Evolutionary conservation across 140 eudicot genomes (phyloP).

Genomic region (Stevia rebaudiana): DNA sequence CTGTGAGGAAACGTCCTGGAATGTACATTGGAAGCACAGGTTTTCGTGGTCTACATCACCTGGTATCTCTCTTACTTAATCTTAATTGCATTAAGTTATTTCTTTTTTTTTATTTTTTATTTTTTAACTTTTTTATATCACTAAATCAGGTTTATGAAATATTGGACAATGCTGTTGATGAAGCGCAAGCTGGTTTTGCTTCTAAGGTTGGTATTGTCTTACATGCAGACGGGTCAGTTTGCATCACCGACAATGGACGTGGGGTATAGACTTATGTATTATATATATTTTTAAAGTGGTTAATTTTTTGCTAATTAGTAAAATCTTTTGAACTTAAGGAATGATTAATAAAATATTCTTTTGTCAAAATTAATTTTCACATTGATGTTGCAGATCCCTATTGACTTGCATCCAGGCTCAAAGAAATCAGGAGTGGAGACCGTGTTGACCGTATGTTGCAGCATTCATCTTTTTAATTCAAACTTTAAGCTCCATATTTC

Average conservation of each 20-base stretch:
- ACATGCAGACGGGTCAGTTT: constrained; percentile 72
- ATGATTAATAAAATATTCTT: neutral
- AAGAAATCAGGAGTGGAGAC: constrained; percentile 91
- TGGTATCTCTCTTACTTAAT: constrained; percentile 43
- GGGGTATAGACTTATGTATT: constrained; percentile 58
- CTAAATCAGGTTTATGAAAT: constrained; percentile 74
- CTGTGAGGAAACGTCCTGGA: constrained; percentile 93
- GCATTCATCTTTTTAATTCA: neutral
- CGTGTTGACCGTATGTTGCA: constrained; percentile 68
- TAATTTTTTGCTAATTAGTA: neutral
- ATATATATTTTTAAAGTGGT: constrained; percentile 8
- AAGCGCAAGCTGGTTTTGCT: constrained; percentile 98
- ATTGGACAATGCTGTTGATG: constrained; percentile 89
- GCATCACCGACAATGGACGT: constrained; percentile 94
- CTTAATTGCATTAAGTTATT: neutral
- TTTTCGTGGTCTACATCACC: constrained; percentile 79
- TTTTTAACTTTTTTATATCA: neutral
- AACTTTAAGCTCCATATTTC: neutral
- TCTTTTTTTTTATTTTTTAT: neutral
- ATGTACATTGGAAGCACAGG: constrained; percentile 97
- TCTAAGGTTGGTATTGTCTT: constrained; percentile 63
- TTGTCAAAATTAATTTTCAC: neutral
- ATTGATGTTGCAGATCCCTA: constrained; percentile 69
- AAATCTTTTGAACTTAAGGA: neutral
- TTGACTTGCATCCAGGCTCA: constrained; percentile 80